A percentile compares a stretch with the other conserved stretches of the same genome.
These are phyloP conservation scores for Colletotrichum camelliae DNA, from an alignment of 2,329 filamentous ascomycete genomes.

Conservation along the genomic window DNA sequence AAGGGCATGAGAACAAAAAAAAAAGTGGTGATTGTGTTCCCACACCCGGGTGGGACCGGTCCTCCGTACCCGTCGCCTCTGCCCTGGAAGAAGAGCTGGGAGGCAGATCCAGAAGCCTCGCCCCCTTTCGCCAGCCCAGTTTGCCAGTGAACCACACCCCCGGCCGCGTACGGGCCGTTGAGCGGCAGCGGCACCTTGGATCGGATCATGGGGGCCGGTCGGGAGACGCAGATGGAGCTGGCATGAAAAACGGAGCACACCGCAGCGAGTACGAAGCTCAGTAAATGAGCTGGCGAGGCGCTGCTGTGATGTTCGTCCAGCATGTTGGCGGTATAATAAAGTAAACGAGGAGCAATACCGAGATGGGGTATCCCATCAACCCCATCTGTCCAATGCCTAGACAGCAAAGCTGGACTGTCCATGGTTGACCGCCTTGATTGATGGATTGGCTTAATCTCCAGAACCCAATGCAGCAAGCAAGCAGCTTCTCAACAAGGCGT, in stretches of 20 bases:
- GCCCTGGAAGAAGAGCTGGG: slow-evolving; percentile 1
- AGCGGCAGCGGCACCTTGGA: slow-evolving; percentile 9
- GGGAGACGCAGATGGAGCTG: background rate
- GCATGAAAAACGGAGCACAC: background rate
- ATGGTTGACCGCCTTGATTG: background rate
- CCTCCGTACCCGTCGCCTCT: background rate
- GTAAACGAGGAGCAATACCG: background rate
- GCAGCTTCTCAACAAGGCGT: background rate
- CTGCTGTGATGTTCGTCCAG: slow-evolving; percentile 5
- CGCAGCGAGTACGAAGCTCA: slow-evolving; percentile 8
- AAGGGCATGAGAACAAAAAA: background rate
- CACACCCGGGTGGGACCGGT: slow-evolving; percentile 2
- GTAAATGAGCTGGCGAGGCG: slow-evolving; percentile 1
- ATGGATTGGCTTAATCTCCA: background rate
- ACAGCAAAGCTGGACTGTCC: background rate
- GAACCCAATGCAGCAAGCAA: background rate
- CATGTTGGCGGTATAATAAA: background rate
- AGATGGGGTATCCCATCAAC: background rate
- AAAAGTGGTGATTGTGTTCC: slow-evolving; percentile 5
- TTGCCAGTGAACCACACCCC: background rate
- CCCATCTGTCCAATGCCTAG: background rate
- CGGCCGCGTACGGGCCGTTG: slow-evolving; percentile 6
- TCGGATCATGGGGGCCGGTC: background rate
- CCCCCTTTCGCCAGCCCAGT: background rate
- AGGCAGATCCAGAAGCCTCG: background rate